Evolutionary conservation across 495 filamentous ascomycete species (phyloP), one percentile per base, ranked within the genome.

Genomic region (Penicillium alfredii): DNA sequence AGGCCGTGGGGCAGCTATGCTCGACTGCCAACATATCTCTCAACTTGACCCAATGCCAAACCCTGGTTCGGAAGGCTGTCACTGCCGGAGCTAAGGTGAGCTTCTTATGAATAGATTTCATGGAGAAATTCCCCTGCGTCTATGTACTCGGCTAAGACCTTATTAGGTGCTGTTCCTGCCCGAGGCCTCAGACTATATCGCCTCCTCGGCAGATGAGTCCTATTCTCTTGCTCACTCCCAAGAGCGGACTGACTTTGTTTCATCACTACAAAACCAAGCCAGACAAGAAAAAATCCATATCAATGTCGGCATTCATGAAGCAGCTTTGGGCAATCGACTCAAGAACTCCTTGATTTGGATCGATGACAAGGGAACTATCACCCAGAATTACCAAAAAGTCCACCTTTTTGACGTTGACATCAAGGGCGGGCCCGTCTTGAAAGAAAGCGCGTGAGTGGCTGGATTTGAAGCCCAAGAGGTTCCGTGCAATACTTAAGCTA

Each of bases 151-250:
- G 17, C 51, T 47, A 24, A 53, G 26, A 14, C 6, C 19, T 17
- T 30, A 20, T 3, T 43, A 90, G 84, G 78, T 83, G 16, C 70
- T 96, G 34, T 94, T 95, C 60, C 83, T 96, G 42, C 92, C 88
- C 11, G 88, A 96, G 71, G 89, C 89, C 25, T 79, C 73, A 40
- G 89, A 95, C 63, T 96, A 94, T 68, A 88, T 94, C 43, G 78
- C 74, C 27, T 66, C 69, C 10, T 78, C 77, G 1, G 58, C 76
- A 16, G 59, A 74, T 6, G 83, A 90, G 51, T 80, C 79, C 0
- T 54, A 88, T 6, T 65, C 72, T 12, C 77, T 94, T 12, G 82
- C 72, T 46, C 66, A 71, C 33, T 70, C 84, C 3, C 69, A 69
- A 24, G 52, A 67, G 1, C 57, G 64, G 12, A 74, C 65, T 29